A percentile compares a stretch with the other conserved stretches of the same genome.
Evolutionary conservation across 345 rosid genomes (phyloP).

Genomic region (Salix suchowensis): DNA sequence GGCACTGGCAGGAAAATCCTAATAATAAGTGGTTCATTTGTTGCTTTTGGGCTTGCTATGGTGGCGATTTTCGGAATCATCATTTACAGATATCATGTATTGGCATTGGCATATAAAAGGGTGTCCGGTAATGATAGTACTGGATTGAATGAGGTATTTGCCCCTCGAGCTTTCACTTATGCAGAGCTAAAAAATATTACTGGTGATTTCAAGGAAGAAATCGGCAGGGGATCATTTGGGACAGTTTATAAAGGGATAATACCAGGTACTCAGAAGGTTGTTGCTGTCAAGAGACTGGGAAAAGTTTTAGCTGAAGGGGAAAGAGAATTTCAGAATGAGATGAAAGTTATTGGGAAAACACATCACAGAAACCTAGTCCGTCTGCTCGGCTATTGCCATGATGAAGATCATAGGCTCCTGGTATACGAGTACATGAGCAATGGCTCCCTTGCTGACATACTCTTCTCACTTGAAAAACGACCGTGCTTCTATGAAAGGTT

Average conservation of each 20-base stretch:
- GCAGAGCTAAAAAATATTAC: constrained; percentile 20
- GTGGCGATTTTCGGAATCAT: constrained; percentile 3
- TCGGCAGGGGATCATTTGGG: constrained; percentile 33
- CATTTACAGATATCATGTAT: not conserved
- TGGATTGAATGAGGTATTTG: not conserved
- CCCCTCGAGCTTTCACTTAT: constrained; percentile 12
- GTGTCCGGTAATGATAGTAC: not conserved
- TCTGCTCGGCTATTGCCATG: constrained; percentile 25
- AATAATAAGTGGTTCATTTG: not conserved
- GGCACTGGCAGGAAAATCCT: not conserved
- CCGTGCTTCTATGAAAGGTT: constrained; percentile 17
- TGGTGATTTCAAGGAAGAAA: constrained; percentile 20
- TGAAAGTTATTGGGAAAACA: constrained; percentile 26
- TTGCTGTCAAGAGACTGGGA: constrained; percentile 31
- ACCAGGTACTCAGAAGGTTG: not conserved
- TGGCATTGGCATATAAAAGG: constrained; percentile 12
- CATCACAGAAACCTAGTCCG: constrained; percentile 27
- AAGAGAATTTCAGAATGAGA: constrained; percentile 26
- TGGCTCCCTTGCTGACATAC: constrained; percentile 24
- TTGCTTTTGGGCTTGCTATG: not conserved
- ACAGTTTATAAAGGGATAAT: constrained; percentile 25
- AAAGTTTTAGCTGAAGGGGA: constrained; percentile 5
- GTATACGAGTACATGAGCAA: constrained; percentile 31
- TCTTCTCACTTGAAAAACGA: constrained; percentile 12
- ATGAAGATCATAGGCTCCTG: constrained; percentile 20